A percentile compares a stretch with the other conserved stretches of the same genome.
phyloP scores from a whole-genome alignment of 1,139 yeast species.

The Scheffersomyces segobiensis region DNA sequence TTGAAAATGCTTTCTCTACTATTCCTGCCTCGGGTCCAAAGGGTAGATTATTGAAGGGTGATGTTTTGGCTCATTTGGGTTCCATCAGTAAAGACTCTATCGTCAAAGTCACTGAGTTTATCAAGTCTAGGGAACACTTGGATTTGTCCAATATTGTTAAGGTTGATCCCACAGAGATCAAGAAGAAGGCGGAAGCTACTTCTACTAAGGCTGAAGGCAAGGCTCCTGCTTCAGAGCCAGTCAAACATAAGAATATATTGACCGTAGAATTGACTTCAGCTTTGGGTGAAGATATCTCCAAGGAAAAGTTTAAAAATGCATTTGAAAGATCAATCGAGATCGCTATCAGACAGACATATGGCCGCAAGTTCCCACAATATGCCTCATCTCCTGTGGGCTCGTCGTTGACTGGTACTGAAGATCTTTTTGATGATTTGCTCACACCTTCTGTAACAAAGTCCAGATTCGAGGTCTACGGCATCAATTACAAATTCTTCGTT shows the following conservation, averaged over 20 bases:
- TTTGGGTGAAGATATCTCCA: slow-evolving; percentile 28
- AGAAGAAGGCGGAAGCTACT: slow-evolving; percentile 14
- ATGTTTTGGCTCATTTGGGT: slow-evolving; percentile 83
- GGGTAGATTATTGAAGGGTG: slow-evolving; percentile 88
- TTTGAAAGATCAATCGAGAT: slow-evolving; percentile 32
- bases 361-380: slow-evolving; percentile 45
- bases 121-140: slow-evolving; percentile 61
- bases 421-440: slow-evolving; percentile 65
- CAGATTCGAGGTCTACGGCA: slow-evolving; percentile 51
- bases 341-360: slow-evolving; percentile 39
- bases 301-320: slow-evolving; percentile 28
- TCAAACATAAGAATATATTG: slow-evolving; percentile 32
- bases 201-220: slow-evolving; percentile 6
- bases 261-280: slow-evolving; percentile 26
- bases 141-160: slow-evolving; percentile 74
- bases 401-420: slow-evolving; percentile 37
- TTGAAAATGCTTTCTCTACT: slow-evolving; percentile 65
- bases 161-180: slow-evolving; percentile 33
- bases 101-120: slow-evolving; percentile 51
- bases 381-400: slow-evolving; percentile 43
- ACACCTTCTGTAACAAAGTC: slow-evolving; percentile 57
- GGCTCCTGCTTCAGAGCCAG: slow-evolving; percentile 19
- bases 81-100: slow-evolving; percentile 59
- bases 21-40: slow-evolving; percentile 87
- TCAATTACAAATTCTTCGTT: slow-evolving; percentile 27